Base-by-base conservation (phyloP, 768 basidiomycete genomes). In the Podaxis mareebaensis region DNA sequence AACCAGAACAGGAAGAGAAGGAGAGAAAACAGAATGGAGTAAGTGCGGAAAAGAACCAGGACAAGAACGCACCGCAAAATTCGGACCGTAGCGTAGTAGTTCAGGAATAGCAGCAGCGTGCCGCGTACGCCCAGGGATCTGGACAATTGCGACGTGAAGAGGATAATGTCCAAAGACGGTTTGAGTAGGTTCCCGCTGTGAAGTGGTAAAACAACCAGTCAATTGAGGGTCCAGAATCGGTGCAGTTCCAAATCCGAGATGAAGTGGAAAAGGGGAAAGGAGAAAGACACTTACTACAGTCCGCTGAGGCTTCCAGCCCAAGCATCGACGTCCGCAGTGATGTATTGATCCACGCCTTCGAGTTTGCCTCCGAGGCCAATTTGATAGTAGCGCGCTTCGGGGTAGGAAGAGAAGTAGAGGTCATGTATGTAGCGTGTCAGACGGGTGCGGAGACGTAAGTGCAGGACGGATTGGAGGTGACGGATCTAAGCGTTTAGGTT, bases 61-160 rank as follows among this genome's bases (percentile, higher is more conserved):
- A 13, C 33, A 22, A 10, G 17, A 33, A 55, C 54, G 36, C 20
- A 49, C 61, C 61, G 42, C 3, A 98, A 76, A 44, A 97, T 90
- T 66, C 85, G 80, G 3, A 91, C 91, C 0, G 96, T 99, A n/a
- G 86, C 76, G 60, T 92, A 91, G 72, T 98, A 96, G 67, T 93
- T 95, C 28, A 79, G 78, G 69, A 93, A 93, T 10, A 98, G 80
- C 4, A 95, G 78, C 2, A 88, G 61, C 0, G 91, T 93, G 2
- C 96, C 96, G n/a, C 89, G 85, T 0, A 90, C 78, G 11, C 96
- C 96, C 17, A 98, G 85, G 0, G 93, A 92, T 15, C 88, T 85
- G 0, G 93, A 89, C 11, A 98, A 85, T 70, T 98, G 96, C 7
- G 89, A 89, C 0, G 95, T 96, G 78, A 98, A 99, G 53, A 99